These are phyloP conservation scores for Macrolepiota albuminosa DNA, from an alignment of 768 basidiomycete genomes.

Conservation along the genomic window DNA sequence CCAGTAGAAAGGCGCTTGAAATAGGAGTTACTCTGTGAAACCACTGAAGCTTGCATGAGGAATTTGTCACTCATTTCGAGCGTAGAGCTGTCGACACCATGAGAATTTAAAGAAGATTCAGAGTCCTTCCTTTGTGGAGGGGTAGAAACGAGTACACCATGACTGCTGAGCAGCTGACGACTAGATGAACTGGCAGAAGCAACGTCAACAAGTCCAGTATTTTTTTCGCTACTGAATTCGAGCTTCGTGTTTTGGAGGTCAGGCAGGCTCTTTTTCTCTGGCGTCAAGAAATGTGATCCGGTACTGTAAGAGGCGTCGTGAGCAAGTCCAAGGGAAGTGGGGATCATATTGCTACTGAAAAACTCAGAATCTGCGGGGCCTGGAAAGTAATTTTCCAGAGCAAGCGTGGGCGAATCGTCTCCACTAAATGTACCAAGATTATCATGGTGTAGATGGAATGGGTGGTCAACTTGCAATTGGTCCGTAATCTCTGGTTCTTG, in stretches of 20 bases:
- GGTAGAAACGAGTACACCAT: constrained; percentile 33
- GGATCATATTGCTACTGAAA: constrained; percentile 33
- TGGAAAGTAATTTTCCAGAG: constrained; percentile 51
- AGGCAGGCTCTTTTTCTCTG: constrained; percentile 80
- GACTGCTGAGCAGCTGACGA: constrained; percentile 12
- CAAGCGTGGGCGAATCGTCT: constrained; percentile 41
- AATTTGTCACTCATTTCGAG: constrained; percentile 21
- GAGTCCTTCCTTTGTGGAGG: constrained; percentile 44
- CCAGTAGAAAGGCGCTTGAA: constrained; percentile 88
- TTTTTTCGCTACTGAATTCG: constrained; percentile 25
- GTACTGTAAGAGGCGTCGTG: constrained; percentile 49
- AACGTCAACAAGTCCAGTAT: constrained; percentile 19
- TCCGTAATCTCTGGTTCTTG: constrained; percentile 21
- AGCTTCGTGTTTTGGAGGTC: constrained; percentile 62
- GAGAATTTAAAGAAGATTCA: constrained; percentile 30
- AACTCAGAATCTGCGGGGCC: constrained; percentile 55
- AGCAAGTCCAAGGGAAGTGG: constrained; percentile 23
- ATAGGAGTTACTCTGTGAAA: constrained; percentile 85
- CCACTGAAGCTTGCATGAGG: constrained; percentile 46
- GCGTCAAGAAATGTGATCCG: constrained; percentile 30
- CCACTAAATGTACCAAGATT: constrained; percentile 35
- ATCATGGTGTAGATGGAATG: constrained; percentile 46
- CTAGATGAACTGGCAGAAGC: constrained; percentile 4
- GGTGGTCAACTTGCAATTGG: constrained; percentile 27
- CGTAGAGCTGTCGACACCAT: constrained; percentile 19